These are phyloP conservation scores for Kodamaea sp. DNA, from an alignment of 1,139 yeast genomes.

Conservation along the genomic window DNA sequence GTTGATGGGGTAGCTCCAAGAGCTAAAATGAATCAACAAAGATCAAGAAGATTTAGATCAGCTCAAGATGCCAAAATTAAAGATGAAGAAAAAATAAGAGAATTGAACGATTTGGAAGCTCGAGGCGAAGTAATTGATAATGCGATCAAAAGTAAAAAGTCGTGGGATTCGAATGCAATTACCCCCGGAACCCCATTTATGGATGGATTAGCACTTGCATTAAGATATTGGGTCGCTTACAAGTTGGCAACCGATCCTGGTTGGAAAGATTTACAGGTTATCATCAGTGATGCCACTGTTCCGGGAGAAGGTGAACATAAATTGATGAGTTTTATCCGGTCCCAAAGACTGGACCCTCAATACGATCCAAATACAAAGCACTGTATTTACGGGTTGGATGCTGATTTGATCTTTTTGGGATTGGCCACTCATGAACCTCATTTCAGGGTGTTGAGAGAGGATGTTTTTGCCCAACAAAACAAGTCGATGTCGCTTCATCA, in stretches of 20 bases:
- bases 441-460: slow-evolving; percentile 90
- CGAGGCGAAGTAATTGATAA: slow-evolving; percentile 67
- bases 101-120: slow-evolving; percentile 47
- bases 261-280: slow-evolving; percentile 81
- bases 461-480: slow-evolving; percentile 74
- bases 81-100: slow-evolving; percentile 57
- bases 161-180: slow-evolving; percentile 94
- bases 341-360: slow-evolving; percentile 78
- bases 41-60: slow-evolving; percentile 92
- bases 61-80: slow-evolving; percentile 84
- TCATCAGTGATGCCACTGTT: slow-evolving; percentile 92
- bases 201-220: slow-evolving; percentile 80
- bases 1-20: slow-evolving; percentile 99
- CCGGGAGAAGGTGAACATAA: slow-evolving; percentile 99
- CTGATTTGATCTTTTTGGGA: slow-evolving; percentile 94
- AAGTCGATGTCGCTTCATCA: slow-evolving; percentile 49
- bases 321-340: slow-evolving; percentile 88
- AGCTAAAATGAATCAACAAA: slow-evolving; percentile 98
- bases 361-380: slow-evolving; percentile 89
- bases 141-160: slow-evolving; percentile 53
- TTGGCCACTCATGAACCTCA: slow-evolving; percentile 97
- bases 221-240: slow-evolving; percentile 87
- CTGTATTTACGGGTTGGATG: slow-evolving; percentile 95
- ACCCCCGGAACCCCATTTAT: slow-evolving; percentile 99
- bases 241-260: slow-evolving; percentile 84